Base-by-base conservation (phyloP, 192 early-diverging fungal genomes). In the Podila clonocystis region DNA sequence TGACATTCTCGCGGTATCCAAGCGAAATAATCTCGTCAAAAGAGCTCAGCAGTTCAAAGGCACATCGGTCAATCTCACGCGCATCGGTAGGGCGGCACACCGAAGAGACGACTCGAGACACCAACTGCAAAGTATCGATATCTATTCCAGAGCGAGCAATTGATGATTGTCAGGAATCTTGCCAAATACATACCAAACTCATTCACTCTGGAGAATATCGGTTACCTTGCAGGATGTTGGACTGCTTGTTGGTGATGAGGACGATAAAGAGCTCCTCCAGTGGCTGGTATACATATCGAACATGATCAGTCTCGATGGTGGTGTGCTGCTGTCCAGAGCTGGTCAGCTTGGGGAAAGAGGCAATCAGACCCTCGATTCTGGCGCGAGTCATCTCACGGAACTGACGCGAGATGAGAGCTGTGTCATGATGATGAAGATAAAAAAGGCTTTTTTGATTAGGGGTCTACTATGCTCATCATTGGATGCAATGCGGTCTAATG, bases 271-370 rank as follows among this genome's bases (percentile, higher is more conserved):
- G 91, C 7, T 97, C 94, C 50, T 98, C 98, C 33, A 99, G 88
- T 13, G 97, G 97, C 84, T 99, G 98, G 87, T 99, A 99, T 50
- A 99, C 96, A 84, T 97, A 99, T 59, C 98, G 95, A 31, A 99
- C 95, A 65, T 94, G 86, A 29, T 99, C 98, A 0, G 98, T 98
- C 75, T 99, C 97, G 29, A 98, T 93, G 28, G 95, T 98, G 29
- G 98, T 98, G 78, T 98, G 97, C 85, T 99, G 97, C 73, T 98
- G 92, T 24, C 90, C 91, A 9, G 92, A 82, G 59, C 92, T 93
- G 73, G 98, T 95, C 59, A 99, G 88, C 87, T 98, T 99, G 57
- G 98, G 98, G 70, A 99, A 99, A 62, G 97, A 96, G 13, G 95
- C 95, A 67, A 99, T 83, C 41, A 99, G 87, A 26, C 97, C 98